Conservation (phyloP, 2,329 filamentous ascomycete species). For the Thelonectria discophora region DNA sequence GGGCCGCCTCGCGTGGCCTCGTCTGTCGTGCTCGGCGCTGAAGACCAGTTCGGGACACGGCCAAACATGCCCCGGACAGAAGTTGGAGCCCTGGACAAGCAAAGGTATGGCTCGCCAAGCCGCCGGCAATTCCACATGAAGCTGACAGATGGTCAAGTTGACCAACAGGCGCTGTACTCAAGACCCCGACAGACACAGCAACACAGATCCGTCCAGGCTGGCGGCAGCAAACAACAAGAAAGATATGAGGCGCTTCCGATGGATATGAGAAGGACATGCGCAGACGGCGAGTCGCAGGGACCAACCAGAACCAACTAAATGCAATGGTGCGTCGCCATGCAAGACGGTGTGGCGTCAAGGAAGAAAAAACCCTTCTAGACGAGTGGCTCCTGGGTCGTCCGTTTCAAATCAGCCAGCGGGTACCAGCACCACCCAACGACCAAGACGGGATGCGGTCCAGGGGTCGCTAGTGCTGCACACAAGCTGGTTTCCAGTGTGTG, state of each 20-base stretch:
- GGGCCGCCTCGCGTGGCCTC: constrained; percentile 29
- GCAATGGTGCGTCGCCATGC: neutral
- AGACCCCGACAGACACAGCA: constrained; percentile 12
- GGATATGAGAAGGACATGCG: constrained; percentile 23
- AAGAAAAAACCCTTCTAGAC: neutral
- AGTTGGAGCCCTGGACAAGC: neutral
- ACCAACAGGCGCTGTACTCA: constrained; percentile 6
- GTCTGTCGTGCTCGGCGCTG: constrained; percentile 32
- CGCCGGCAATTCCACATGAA: constrained; percentile 2
- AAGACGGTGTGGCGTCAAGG: constrained; percentile 19
- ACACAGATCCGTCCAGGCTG: constrained; percentile 14
- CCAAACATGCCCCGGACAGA: constrained; percentile 31
- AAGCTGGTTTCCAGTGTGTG: constrained; percentile 23
- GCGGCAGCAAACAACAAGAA: constrained; percentile 15
- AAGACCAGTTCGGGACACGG: constrained; percentile 35
- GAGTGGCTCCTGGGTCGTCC: constrained; percentile 1
- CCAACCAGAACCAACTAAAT: constrained; percentile 16
- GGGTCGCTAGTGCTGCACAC: constrained; percentile 9
- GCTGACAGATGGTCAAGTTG: neutral
- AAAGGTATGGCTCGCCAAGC: constrained; percentile 23
- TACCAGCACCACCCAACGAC: constrained; percentile 1
- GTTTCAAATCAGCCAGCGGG: constrained; percentile 20
- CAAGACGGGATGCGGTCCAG: constrained; percentile 13
- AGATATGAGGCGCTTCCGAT: constrained; percentile 30
- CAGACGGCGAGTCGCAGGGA: constrained; percentile 2